Evolutionary conservation across 352 stramenopile genomes (phyloP).

Genomic region (Pythium rhizo-oryzae): DNA sequence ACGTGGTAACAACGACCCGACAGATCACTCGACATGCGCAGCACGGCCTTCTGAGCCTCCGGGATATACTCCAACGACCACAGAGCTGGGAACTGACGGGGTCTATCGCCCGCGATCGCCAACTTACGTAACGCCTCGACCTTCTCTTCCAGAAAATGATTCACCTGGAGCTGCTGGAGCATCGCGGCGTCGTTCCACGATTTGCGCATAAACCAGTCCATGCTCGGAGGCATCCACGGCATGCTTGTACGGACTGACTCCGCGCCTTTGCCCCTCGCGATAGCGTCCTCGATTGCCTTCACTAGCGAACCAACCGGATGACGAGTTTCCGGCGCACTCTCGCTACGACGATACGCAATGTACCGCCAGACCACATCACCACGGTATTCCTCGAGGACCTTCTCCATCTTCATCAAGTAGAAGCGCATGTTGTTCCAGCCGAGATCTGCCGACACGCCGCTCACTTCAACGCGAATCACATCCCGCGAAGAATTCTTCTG

Average conservation of each 20-base stretch:
- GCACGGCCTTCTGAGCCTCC: background rate
- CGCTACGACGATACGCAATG: background rate
- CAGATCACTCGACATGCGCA: slow-evolving; percentile 21
- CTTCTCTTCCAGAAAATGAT: slow-evolving; percentile 12
- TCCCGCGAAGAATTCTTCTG: background rate
- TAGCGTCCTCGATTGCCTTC: background rate
- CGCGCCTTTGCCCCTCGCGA: slow-evolving; percentile 1
- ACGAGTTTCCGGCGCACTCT: no score
- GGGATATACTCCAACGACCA: slow-evolving; percentile 7
- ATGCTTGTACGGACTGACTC: slow-evolving; percentile 1
- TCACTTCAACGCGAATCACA: slow-evolving; percentile 21
- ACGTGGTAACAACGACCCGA: slow-evolving; percentile 20
- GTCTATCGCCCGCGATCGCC: background rate
- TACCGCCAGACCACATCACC: background rate
- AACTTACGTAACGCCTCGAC: slow-evolving; percentile 1
- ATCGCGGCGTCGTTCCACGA: slow-evolving; percentile 14
- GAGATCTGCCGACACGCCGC: background rate
- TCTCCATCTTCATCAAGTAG: slow-evolving; percentile 27
- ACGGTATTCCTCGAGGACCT: slow-evolving; percentile 19
- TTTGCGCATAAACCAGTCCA: slow-evolving; percentile 19
- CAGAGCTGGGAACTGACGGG: slow-evolving; percentile 18
- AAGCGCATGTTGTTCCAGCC: slow-evolving; percentile 15
- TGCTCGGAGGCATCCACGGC: slow-evolving; percentile 23
- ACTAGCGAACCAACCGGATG: background rate
- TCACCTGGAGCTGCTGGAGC: slow-evolving; percentile 17